Percentiles rank a stretch among this genome's conserved stretches.
These are phyloP conservation scores for Neckera pumila DNA, from an alignment of 225 moss, liverwort and hornwort genomes.

Conservation along the genomic window DNA sequence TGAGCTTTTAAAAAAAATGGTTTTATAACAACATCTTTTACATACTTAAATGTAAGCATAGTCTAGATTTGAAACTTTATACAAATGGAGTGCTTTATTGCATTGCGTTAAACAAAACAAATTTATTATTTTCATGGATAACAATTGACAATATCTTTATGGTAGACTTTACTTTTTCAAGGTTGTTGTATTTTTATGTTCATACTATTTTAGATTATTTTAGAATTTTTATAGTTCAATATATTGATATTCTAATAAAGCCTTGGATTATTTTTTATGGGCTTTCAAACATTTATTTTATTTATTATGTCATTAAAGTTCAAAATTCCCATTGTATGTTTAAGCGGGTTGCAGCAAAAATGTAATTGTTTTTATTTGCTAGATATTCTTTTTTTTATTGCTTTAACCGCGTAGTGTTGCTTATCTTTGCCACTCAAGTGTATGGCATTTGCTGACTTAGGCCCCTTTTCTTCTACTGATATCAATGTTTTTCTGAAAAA, in stretches of 20 bases:
- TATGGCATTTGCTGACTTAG: no score
- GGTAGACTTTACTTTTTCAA: not conserved
- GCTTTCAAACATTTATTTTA: no score
- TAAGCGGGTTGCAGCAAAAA: no score
- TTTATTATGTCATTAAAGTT: no score
- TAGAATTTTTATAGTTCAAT: not conserved
- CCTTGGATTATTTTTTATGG: not conserved
- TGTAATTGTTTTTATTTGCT: no score
- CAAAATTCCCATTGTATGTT: no score
- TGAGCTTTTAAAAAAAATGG: not conserved
- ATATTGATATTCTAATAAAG: not conserved
- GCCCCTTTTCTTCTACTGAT: no score
- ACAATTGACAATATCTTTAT: not conserved
- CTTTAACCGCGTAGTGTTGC: no score
- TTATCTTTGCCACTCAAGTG: no score
- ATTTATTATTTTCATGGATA: not conserved
- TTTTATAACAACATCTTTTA: not conserved
- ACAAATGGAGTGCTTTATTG: not conserved
- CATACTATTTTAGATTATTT: not conserved
- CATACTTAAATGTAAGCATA: not conserved
- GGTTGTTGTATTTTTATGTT: not conserved
- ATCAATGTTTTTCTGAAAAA: no score
- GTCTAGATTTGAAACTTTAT: not conserved
- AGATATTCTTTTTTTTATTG: no score
- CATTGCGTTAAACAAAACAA: not conserved